Evolutionary conservation across 176 grass and related monocot genomes (phyloP).

Genomic region (Zizania latifolia): DNA sequence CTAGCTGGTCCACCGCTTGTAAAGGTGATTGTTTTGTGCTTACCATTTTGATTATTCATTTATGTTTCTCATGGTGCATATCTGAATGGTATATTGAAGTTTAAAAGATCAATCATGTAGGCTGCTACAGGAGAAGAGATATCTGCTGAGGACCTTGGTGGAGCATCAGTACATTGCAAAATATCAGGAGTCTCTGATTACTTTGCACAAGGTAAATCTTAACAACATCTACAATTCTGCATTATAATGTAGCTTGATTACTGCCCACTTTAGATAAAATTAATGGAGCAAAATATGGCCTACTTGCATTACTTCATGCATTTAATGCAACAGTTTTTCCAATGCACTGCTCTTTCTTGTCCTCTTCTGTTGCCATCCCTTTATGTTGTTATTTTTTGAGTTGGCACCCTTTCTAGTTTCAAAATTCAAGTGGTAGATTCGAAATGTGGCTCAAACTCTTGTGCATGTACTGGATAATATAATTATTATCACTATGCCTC

Average conservation of each 20-base stretch:
- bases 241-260: not conserved
- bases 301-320: not conserved
- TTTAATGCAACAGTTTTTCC: not conserved
- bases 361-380: not conserved
- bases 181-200: constrained; percentile 94
- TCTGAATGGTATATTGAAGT: constrained; percentile 30
- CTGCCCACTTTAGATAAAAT: not conserved
- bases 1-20: constrained; percentile 94
- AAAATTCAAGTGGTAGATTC: not conserved
- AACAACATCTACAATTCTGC: not conserved
- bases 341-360: not conserved
- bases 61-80: not conserved
- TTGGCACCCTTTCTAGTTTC: not conserved
- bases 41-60: constrained; percentile 2
- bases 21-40: constrained; percentile 54
- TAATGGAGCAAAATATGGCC: not conserved
- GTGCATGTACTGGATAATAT: not conserved
- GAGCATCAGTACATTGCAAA: constrained; percentile 92
- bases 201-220: constrained; percentile 76
- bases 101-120: constrained; percentile 44
- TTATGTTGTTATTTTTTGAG: not conserved
- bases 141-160: constrained; percentile 97
- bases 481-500: too few relatives aligned
- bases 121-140: constrained; percentile 97
- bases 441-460: not conserved